A percentile compares a stretch with the other conserved stretches of the same genome.
phyloP scores from a whole-genome alignment of 345 rosid genomes.

The Pistacia integerrima region DNA sequence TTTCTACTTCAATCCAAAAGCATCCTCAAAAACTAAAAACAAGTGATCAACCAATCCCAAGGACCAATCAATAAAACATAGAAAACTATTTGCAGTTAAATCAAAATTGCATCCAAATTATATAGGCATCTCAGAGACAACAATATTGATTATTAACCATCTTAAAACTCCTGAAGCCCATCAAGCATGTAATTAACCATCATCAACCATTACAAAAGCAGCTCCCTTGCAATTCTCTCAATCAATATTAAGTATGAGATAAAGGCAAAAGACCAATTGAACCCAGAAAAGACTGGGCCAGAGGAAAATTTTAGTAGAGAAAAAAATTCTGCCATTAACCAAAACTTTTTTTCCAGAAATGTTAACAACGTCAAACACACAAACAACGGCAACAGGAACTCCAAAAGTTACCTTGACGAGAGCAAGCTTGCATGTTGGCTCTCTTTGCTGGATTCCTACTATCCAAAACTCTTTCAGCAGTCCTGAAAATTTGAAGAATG shows the following conservation, averaged over 20 bases:
- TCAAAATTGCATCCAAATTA: not conserved
- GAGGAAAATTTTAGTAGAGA: not conserved
- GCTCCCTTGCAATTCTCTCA: not conserved
- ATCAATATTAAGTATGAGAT: not conserved
- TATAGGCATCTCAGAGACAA: not conserved
- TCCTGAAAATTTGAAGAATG: constrained; percentile 37
- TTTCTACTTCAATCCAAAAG: not conserved
- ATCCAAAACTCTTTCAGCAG: constrained; percentile 69
- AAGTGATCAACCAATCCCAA: not conserved
- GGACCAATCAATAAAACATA: not conserved
- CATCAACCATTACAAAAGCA: not conserved
- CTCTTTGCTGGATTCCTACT: constrained; percentile 64
- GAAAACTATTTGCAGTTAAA: not conserved
- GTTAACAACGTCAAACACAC: not conserved
- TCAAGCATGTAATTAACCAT: not conserved
- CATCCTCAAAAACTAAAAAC: not conserved
- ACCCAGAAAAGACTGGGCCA: not conserved
- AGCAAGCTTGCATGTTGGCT: constrained; percentile 49
- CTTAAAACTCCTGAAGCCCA: not conserved
- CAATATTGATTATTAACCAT: not conserved
- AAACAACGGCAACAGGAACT: not conserved
- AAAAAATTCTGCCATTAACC: not conserved
- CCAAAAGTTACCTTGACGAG: constrained; percentile 53
- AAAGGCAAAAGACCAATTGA: not conserved
- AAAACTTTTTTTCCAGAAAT: not conserved